Base-by-base conservation (phyloP, 495 filamentous ascomycete genomes). In the Penicillium herquei region DNA sequence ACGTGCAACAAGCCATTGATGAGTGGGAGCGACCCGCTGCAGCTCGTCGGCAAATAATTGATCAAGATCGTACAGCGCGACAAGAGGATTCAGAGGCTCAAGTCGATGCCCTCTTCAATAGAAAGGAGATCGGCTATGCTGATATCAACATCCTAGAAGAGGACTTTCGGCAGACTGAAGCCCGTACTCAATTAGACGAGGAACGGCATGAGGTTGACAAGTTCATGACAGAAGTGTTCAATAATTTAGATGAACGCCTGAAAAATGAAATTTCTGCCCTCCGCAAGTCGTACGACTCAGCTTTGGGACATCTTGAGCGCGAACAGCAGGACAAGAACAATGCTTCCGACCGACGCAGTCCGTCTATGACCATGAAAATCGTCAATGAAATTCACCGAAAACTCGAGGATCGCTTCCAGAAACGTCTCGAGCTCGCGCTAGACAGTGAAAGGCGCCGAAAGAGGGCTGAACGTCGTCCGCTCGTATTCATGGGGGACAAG, bases 141-240 rank as follows among this genome's bases (percentile, higher is more conserved):
- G 83, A 86, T 56, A 85, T 86, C 51, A 76, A 77, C 40, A 72
- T 73, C 16, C 70, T 85, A n/a, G 83, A 85, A 57, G 78, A 81
- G 52, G 80, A 84, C 32, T 85, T 84, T 59, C 79, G 82, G 35
- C 77, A 78, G 53, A 71, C 67, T 7, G 83, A 86, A 63, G 75
- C 76, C 39, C 73, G 74, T 8, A 65, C 67, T 18, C 81, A 84
- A 58, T 70, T 81, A 21, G 75, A 79, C 17, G 83, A 86, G 58
- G 80, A 84, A 58, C 70, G 79, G 21, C 63, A 65, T 6, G 83
- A 86, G 65, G 77, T 83, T 33, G 72, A 83, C 14, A 67, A 67
- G 33, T 86, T 81, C 54, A 71, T 80, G 21, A 60, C 64, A 0
- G 59, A 76, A 31, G 80, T 85, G 44, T 85, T 84, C 61, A 72